These are phyloP conservation scores for Serendipita sp. DNA, from an alignment of 768 basidiomycete species.

Conservation along the genomic window DNA sequence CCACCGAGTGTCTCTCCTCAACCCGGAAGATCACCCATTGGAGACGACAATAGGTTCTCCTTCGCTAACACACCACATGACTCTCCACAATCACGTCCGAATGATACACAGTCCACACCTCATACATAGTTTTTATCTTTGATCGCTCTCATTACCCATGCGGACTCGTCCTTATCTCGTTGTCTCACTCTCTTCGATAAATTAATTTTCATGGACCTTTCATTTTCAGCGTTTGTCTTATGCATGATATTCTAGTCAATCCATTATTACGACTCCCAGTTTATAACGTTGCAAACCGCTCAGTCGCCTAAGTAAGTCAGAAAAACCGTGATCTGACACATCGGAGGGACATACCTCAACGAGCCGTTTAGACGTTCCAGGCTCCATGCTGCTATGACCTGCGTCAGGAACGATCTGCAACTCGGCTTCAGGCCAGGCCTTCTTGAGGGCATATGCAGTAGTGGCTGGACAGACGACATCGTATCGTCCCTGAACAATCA, in stretches of 20 bases:
- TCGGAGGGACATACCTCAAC: conserved; percentile 37
- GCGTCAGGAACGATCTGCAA: conserved; percentile 69
- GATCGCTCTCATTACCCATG: background rate
- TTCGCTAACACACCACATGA: background rate
- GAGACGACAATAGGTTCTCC: background rate
- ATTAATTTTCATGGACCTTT: background rate
- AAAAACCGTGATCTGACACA: background rate
- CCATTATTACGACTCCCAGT: background rate
- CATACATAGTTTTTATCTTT: background rate
- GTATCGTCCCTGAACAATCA: conserved; percentile 75
- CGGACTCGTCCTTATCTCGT: background rate
- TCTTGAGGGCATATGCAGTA: conserved; percentile 69
- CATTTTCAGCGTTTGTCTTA: background rate
- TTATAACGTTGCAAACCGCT: conserved; percentile 13
- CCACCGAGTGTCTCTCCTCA: background rate
- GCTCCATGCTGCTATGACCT: conserved; percentile 71
- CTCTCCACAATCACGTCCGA: background rate
- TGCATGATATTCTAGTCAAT: background rate
- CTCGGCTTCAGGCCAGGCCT: conserved; percentile 64
- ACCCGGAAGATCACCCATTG: background rate
- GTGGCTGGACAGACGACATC: conserved; percentile 78
- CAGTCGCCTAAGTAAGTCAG: conserved; percentile 10
- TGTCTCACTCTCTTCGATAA: background rate
- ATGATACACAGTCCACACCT: background rate
- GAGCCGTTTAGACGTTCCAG: conserved; percentile 49